Conservation (phyloP, 2,329 filamentous ascomycete genomes). For the Cadophora luteo-olivacea region DNA sequence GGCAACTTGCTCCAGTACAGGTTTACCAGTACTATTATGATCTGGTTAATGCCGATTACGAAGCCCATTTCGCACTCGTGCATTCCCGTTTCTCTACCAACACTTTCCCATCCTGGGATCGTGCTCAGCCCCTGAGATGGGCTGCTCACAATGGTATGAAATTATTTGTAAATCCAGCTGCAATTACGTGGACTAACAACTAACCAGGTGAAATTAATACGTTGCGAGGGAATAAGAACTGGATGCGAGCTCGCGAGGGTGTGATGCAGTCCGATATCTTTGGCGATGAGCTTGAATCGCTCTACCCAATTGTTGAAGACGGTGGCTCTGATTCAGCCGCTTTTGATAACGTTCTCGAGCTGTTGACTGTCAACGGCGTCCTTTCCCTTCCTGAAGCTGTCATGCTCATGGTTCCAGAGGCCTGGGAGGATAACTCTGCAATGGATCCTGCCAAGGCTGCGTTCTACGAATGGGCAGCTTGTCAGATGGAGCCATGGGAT, state of each 20-base stretch:
- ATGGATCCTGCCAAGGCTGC: conserved; percentile 97
- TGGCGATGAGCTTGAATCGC: conserved; percentile 85
- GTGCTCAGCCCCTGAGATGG: conserved; percentile 94
- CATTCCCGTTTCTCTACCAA: conserved; percentile 98
- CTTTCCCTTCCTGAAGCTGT: conserved; percentile 94
- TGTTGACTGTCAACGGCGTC: conserved; percentile 94
- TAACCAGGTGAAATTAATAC: conserved; percentile 86
- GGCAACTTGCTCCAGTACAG: conserved; percentile 90
- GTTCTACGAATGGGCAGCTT: conserved; percentile 98
- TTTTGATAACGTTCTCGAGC: conserved; percentile 95
- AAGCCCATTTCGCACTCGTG: conserved; percentile 95
- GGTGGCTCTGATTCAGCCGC: conserved; percentile 96
- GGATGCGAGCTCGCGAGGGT: conserved; percentile 97
- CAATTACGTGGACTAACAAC: conserved; percentile 41
- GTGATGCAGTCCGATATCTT: conserved; percentile 93
- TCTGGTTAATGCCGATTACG: conserved; percentile 94
- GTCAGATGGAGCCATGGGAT: conserved; percentile 99
- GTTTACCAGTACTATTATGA: conserved; percentile 99
- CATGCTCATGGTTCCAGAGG: conserved; percentile 98
- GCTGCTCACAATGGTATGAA: conserved; percentile 87
- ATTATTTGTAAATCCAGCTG: conserved; percentile 35
- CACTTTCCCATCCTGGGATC: conserved; percentile 98
- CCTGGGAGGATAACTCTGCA: conserved; percentile 90
- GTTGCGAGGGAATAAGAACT: conserved; percentile 97
- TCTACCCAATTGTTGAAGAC: conserved; percentile 96